These are phyloP conservation scores for Arthrobotrys sinensis DNA, from an alignment of 2,329 filamentous ascomycete species.

Conservation along the genomic window DNA sequence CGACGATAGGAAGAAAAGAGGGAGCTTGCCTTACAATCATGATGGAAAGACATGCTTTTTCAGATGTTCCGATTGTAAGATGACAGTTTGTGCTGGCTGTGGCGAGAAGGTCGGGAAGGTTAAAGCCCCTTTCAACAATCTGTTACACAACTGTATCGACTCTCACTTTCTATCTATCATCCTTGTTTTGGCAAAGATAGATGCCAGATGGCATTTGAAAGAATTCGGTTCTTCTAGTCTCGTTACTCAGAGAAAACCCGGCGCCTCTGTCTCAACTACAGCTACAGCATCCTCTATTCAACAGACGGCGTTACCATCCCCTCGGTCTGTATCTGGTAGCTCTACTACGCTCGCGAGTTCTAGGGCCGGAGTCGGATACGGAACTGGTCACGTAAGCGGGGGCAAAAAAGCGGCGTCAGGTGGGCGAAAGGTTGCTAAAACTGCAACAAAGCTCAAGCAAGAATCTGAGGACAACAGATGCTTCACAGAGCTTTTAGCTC, in stretches of 20 bases:
- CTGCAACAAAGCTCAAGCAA: slow-evolving; percentile 27
- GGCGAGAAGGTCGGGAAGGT: slow-evolving; percentile 16
- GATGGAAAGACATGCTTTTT: slow-evolving; percentile 26
- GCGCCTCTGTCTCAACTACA: neutral
- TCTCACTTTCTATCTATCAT: slow-evolving; percentile 37
- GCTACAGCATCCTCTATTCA: neutral
- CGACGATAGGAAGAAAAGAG: slow-evolving; percentile 35
- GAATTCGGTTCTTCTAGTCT: slow-evolving; percentile 13
- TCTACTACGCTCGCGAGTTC: neutral
- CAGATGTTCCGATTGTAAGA: slow-evolving; percentile 39
- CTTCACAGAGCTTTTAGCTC: slow-evolving; percentile 18
- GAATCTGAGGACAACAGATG: slow-evolving; percentile 36
- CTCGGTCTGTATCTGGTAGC: neutral
- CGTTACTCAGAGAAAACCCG: neutral
- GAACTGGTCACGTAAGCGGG: slow-evolving; percentile 1
- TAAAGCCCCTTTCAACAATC: neutral
- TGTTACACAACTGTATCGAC: slow-evolving; percentile 34
- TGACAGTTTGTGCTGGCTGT: slow-evolving; percentile 44
- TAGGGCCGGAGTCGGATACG: slow-evolving; percentile 32
- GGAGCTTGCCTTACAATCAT: slow-evolving; percentile 19
- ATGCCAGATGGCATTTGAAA: slow-evolving; percentile 40
- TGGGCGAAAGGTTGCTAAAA: slow-evolving; percentile 8
- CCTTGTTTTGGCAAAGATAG: slow-evolving; percentile 39
- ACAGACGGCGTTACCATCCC: neutral
- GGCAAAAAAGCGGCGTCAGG: neutral